Evolutionary conservation across 1,284 basidiomycete species (phyloP).

Genomic region (Mycocalia duriaeana): DNA sequence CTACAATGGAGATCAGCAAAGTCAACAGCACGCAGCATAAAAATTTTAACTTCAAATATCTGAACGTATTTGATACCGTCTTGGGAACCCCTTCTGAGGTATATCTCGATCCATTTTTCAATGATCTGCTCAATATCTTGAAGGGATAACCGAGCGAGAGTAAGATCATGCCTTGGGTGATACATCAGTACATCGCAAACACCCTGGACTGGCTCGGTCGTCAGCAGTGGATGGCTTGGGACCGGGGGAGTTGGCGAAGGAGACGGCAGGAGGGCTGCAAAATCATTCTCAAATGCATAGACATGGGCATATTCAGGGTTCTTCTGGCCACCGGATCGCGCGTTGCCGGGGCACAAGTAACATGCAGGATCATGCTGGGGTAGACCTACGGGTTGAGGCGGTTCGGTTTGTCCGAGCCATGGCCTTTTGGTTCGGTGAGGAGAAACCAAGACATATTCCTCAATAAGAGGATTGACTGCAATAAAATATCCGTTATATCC

Average conservation of each 20-base stretch:
- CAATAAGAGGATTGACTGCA: conserved; percentile 72
- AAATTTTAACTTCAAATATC: conserved; percentile 72
- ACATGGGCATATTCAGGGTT: conserved; percentile 74
- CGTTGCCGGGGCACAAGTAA: conserved; percentile 89
- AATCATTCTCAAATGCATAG: conserved; percentile 82
- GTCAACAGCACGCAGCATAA: neutral
- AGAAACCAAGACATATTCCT: conserved; percentile 79
- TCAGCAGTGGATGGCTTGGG: conserved; percentile 61
- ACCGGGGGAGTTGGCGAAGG: conserved; percentile 44
- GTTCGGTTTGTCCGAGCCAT: conserved; percentile 82
- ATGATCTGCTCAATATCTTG: conserved; percentile 70
- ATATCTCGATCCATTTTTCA: conserved; percentile 73
- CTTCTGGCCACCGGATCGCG: conserved; percentile 66
- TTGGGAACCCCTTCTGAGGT: conserved; percentile 55
- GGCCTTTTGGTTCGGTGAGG: conserved; percentile 81
- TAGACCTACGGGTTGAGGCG: conserved; percentile 46
- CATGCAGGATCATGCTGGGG: conserved; percentile 77
- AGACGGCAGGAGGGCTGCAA: conserved; percentile 72
- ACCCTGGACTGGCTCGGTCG: conserved; percentile 71
- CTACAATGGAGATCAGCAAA: conserved; percentile 35
- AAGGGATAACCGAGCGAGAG: conserved; percentile 68
- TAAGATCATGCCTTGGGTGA: conserved; percentile 88
- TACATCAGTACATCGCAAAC: conserved; percentile 89
- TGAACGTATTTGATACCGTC: conserved; percentile 79
- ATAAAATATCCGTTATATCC: conserved; percentile 24